These are phyloP conservation scores for Botryotinia calthae DNA, from an alignment of 2,329 filamentous ascomycete species.

Conservation along the genomic window DNA sequence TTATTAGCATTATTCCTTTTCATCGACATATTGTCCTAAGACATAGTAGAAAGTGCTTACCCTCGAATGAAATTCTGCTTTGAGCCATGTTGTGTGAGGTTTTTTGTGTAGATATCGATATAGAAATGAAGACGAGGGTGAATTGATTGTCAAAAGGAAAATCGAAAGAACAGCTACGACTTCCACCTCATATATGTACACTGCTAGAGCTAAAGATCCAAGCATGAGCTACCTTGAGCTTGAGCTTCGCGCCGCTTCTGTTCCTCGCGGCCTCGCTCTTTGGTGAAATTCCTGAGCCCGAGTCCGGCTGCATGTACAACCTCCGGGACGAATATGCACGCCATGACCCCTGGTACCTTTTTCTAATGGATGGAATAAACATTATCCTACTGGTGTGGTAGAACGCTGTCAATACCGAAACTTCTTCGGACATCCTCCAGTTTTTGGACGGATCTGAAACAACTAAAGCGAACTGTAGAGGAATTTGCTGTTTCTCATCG, in stretches of 20 bases:
- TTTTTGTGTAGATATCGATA: not conserved
- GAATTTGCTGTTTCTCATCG: not conserved
- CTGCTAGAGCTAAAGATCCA: not conserved
- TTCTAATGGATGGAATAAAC: not conserved
- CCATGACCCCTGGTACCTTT: not conserved
- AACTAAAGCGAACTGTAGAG: not conserved
- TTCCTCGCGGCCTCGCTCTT: slow-evolving; percentile 11
- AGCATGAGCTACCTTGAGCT: not conserved
- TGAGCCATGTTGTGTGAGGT: not conserved
- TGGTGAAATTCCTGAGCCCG: slow-evolving; percentile 1
- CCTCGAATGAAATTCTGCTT: slow-evolving; percentile 20
- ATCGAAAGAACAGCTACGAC: not conserved
- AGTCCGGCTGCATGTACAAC: slow-evolving; percentile 16
- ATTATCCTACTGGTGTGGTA: not conserved
- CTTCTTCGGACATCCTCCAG: slow-evolving; percentile 8
- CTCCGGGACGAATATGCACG: slow-evolving; percentile 15
- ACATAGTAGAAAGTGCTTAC: not conserved
- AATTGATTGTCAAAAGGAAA: not conserved
- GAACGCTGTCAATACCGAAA: not conserved
- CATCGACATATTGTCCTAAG: not conserved
- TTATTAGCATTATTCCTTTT: not conserved
- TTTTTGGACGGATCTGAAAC: not conserved
- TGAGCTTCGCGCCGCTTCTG: not conserved
- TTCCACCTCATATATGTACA: slow-evolving; percentile 16
- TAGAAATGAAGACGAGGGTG: not conserved